Conservation (phyloP, 225 moss, liverwort and hornwort species). For the Polytrichum commune region DNA sequence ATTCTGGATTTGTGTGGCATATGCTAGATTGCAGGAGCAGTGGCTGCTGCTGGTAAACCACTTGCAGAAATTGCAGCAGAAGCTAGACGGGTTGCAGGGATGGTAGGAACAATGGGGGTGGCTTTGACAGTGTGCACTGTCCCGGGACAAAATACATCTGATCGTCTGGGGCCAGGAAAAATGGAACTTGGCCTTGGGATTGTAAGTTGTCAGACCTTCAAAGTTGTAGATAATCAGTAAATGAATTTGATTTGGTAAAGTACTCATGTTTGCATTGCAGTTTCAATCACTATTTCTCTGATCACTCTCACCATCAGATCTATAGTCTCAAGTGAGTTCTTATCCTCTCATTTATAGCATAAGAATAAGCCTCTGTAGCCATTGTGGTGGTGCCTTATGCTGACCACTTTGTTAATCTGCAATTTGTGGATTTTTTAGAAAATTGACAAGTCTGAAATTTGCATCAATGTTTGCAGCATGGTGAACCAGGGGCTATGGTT, state of each 20-base stretch:
- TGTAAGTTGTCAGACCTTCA: constrained; percentile 42
- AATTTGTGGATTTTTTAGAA: constrained; percentile 21
- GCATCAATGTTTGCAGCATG: constrained; percentile 77
- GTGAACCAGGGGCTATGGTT: constrained; percentile 92
- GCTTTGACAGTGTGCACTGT: constrained; percentile 86
- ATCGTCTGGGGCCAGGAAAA: constrained; percentile 85
- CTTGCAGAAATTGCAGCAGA: constrained; percentile 82
- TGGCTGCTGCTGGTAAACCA: constrained; percentile 71
- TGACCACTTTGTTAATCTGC: constrained; percentile 16
- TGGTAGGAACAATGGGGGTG: constrained; percentile 98
- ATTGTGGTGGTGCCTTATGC: constrained; percentile 23
- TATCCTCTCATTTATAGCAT: constrained; percentile 9
- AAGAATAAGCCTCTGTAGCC: constrained; percentile 24
- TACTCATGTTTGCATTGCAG: neutral
- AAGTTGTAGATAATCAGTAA: neutral
- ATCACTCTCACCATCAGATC: too few species aligned
- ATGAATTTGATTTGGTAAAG: neutral
- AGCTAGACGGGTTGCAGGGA: constrained; percentile 77
- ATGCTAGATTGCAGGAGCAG: constrained; percentile 90
- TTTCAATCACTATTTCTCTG: neutral
- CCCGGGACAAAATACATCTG: constrained; percentile 84
- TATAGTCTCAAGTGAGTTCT: too few species aligned
- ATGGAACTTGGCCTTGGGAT: constrained; percentile 99
- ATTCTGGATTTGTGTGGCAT: neutral
- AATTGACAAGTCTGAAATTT: constrained; percentile 41